Base-by-base conservation (phyloP, 805 yeast genomes). In the Cyberlindnera maritima region DNA sequence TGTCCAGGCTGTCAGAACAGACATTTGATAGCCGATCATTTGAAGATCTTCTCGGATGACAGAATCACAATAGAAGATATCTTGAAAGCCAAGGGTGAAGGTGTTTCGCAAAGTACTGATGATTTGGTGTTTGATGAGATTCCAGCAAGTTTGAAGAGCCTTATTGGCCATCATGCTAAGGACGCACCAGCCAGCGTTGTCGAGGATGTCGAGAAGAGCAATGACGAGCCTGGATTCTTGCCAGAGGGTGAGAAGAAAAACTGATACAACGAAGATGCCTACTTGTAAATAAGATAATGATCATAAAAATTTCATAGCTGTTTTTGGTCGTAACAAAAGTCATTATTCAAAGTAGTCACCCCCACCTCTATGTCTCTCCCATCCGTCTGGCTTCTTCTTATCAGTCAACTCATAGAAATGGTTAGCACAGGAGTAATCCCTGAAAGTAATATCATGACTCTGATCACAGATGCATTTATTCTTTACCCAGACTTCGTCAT, bases 1-100 rank as follows among this genome's bases (percentile, higher is more conserved):
- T 92, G 98, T 63, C 98, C 98, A 0, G 87, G 90, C 14, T 92
- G 98, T 64, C 76, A 84, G 54, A 83, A 79, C 60, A 79, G 97
- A 54, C 98, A 92, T 62, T 69, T 92, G 60, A 91, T 92, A 35
- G 96, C 97, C 0, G 98, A 92, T 62, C 91, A 85, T 61, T 67
- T 85, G 49, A 83, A 80, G 70, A 87, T 91, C 28, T 90, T 91
- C 60, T 79, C 82, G n/a, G 97, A 91, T 64, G 72, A 79, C 21
- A 73, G 76, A 53, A 76, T 88, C 57, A 88, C 85, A n/a, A 69
- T 91, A 29, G 88, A 89, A 60, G 96, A 91, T 46, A 83, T 89
- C 5, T 63, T 91, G 60, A 72, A 72, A 13, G 82, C 84, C 0
- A 77, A 87, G 59, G 97, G 97, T 2, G 92, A 90, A 54, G 72